Percentiles rank a stretch among this genome's conserved stretches.
Evolutionary conservation across 495 filamentous ascomycete species (phyloP).

Genomic region (Neurospora sp.): DNA sequence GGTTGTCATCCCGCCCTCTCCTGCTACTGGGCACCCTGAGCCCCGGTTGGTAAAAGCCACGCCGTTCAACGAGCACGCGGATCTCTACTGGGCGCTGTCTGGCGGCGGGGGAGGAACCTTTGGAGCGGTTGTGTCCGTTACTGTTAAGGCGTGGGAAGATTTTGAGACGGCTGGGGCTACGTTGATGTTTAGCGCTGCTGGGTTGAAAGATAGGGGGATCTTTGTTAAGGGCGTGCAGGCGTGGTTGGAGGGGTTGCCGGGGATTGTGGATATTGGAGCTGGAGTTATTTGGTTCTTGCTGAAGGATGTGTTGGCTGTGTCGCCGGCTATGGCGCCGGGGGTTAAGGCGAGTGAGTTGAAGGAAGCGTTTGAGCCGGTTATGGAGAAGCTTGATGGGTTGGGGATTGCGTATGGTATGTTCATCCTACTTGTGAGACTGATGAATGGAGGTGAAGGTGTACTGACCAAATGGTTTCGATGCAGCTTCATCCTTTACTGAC

Average conservation of each 20-base stretch:
- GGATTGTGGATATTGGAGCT: not conserved
- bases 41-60: conserved; percentile 39
- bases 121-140: conserved; percentile 41
- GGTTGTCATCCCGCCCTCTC: conserved; percentile 31
- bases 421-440: no score
- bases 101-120: conserved; percentile 49
- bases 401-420: not conserved
- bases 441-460: not conserved
- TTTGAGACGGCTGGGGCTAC: conserved; percentile 10
- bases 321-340: not conserved
- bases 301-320: not conserved
- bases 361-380: not conserved
- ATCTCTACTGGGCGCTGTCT: conserved; percentile 53
- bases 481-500: not conserved
- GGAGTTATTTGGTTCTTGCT: not conserved
- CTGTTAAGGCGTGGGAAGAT: conserved; percentile 28
- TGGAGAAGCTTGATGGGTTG: not conserved
- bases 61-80: conserved; percentile 28
- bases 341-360: not conserved
- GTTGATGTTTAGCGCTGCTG: conserved; percentile 11
- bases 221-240: not conserved
- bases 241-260: not conserved
- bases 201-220: not conserved
- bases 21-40: conserved; percentile 1
- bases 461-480: not conserved